Evolutionary conservation across 208 protist genomes (phyloP).

Genomic region (Trypanosoma cruzi): DNA sequence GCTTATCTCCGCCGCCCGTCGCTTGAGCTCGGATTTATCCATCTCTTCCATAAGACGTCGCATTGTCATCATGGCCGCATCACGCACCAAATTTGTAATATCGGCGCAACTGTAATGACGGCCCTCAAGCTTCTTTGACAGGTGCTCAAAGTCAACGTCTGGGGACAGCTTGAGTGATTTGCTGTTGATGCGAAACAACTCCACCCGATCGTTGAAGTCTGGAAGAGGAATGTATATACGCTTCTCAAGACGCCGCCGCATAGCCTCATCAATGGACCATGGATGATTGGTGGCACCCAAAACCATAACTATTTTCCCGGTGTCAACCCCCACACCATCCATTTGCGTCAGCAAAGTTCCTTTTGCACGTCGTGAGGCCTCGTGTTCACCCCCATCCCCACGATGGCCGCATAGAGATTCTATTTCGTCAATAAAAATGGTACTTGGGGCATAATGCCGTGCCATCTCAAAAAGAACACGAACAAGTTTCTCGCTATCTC

Average conservation of each 20-base stretch:
- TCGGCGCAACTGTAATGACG: slow-evolving; percentile 92
- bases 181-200: slow-evolving; percentile 87
- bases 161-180: slow-evolving; percentile 60
- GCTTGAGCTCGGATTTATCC: slow-evolving; percentile 68
- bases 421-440: slow-evolving; percentile 97
- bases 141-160: slow-evolving; percentile 78
- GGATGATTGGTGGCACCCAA: slow-evolving; percentile 94
- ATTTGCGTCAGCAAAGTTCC: slow-evolving; percentile 99
- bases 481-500: slow-evolving; percentile 95
- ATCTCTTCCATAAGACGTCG: slow-evolving; percentile 84
- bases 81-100: slow-evolving; percentile 90
- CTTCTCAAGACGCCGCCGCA: slow-evolving; percentile 92
- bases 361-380: slow-evolving; percentile 97
- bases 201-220: slow-evolving; percentile 65
- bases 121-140: slow-evolving; percentile 81
- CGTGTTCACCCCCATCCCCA: slow-evolving; percentile 82
- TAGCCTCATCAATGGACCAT: slow-evolving; percentile 94
- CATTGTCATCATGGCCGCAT: slow-evolving; percentile 95
- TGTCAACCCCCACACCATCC: slow-evolving; percentile 86
- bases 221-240: slow-evolving; percentile 94
- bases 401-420: slow-evolving; percentile 93
- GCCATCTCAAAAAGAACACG: slow-evolving; percentile 94
- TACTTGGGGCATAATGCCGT: slow-evolving; percentile 86
- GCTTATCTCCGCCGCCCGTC: slow-evolving; percentile 81
- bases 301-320: slow-evolving; percentile 89